These are phyloP conservation scores for Candida sanyiensis DNA, from an alignment of 805 yeast species.

Conservation along the genomic window DNA sequence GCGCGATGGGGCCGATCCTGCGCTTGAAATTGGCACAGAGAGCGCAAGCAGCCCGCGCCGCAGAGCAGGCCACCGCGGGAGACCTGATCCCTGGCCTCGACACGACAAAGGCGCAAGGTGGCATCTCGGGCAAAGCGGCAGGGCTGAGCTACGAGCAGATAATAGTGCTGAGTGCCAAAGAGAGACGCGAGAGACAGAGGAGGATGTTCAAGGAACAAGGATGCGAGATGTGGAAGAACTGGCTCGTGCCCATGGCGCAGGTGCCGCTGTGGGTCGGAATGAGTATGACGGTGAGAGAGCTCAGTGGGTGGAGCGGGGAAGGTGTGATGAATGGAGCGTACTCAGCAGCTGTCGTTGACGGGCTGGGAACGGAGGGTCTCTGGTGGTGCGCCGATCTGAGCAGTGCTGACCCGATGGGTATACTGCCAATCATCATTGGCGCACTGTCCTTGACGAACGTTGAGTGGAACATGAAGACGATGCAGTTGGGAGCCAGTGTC, in stretches of 20 bases:
- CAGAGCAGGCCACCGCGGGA: constrained; percentile 25
- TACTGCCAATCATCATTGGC: constrained; percentile 71
- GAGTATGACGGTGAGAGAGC: constrained; percentile 66
- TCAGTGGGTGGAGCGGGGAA: constrained; percentile 51
- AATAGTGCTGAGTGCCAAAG: constrained; percentile 65
- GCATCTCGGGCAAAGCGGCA: constrained; percentile 22
- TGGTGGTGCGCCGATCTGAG: constrained; percentile 60
- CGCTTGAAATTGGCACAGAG: constrained; percentile 43
- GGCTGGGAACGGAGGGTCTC: constrained; percentile 48
- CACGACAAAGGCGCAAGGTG: constrained; percentile 2
- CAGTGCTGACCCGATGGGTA: constrained; percentile 51
- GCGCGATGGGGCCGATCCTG: constrained; percentile 72
- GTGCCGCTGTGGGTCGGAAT: constrained; percentile 82
- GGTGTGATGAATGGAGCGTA: constrained; percentile 37
- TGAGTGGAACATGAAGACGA: constrained; percentile 74
- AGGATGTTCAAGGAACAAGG: constrained; percentile 56
- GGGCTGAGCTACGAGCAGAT: constrained; percentile 74
- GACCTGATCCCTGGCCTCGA: constrained; percentile 11
- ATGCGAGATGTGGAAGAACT: constrained; percentile 78
- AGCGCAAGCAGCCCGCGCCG: constrained; percentile 22
- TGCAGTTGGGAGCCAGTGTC: constrained; percentile 38
- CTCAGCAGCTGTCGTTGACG: constrained; percentile 41
- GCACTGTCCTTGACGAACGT: constrained; percentile 66
- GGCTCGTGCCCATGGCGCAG: constrained; percentile 71
- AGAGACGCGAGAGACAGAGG: constrained; percentile 69